Evolutionary conservation across 345 rosid species (phyloP), one percentile per base, ranked within the genome.

Genomic region (Orychophragmus violaceus): DNA sequence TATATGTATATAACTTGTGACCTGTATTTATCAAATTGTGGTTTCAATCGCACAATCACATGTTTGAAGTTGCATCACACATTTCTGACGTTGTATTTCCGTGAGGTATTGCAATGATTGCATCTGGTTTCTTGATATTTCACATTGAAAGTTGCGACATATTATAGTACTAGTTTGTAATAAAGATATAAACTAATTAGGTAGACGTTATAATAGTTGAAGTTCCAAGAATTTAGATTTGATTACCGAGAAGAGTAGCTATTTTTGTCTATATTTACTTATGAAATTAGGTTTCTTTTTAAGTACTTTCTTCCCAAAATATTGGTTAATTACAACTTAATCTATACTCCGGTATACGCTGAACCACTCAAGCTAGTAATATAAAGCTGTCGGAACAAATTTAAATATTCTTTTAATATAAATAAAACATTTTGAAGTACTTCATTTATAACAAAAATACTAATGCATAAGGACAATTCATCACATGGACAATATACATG

Each of bases 1-100:
- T 54, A 32, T 30, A 22, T 59, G 13, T 69, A 21, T 37, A 49
- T 29, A 39, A 61, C 14, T 44, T 71, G 57, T 54, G 37, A 62
- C 57, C 23, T 10, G 25, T 62, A 33, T 18, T 25, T 53, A 5
- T 14, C 55, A 9, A 27, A 35, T 35, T 55, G 30, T 53, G 62
- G 56, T 53, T 62, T 27, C 7, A 61, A 21, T 37, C 3, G 5
- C 50, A 61, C 21, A 24, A 53, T 35, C 46, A 45, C 41, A 71
- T 55, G 64, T 32, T 36, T 29, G 19, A 61, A 53, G 68, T 42
- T 62, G 25, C 37, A 32, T 56, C 42, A 60, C 42, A 60, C 52
- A 18, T 37, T 59, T 50, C 25, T 23, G 33, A 62, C 27, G 51
- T 54, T 23, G 18, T 41, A 5, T 41, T 30, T 32, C 44, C 48